phyloP scores from a whole-genome alignment of 371 early-diverging fungal genomes.

The Cokeromyces recurvatus region DNA sequence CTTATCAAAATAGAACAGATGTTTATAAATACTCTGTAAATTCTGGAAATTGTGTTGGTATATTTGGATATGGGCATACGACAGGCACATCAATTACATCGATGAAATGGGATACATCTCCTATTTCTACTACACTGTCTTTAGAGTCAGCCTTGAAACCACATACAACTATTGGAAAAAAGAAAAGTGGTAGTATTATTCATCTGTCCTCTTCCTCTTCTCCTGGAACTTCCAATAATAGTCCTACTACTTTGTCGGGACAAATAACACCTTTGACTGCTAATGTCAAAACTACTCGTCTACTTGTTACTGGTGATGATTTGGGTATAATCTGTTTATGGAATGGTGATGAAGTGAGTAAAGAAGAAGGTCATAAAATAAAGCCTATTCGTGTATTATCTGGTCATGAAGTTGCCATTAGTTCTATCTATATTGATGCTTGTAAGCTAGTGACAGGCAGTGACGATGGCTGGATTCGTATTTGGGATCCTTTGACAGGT shows the following conservation, averaged over 20 bases:
- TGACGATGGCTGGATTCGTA: conserved; percentile 46
- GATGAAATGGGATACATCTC: conserved; percentile 35
- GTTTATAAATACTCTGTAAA: conserved; percentile 24
- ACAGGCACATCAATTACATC: conserved; percentile 25
- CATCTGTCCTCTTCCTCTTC: conserved; percentile 4
- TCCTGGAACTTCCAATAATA: no score
- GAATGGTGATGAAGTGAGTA: conserved; percentile 22
- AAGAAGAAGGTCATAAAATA: conserved; percentile 6
- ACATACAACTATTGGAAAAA: not conserved
- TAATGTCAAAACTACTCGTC: conserved; percentile 17
- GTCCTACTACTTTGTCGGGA: no score
- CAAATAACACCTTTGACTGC: not conserved
- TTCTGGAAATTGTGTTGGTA: conserved; percentile 21
- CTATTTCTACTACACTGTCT: not conserved
- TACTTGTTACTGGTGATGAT: conserved; percentile 49
- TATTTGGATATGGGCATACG: conserved; percentile 24
- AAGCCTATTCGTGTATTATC: conserved; percentile 20
- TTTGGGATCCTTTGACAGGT: conserved; percentile 48
- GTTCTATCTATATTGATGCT: conserved; percentile 36
- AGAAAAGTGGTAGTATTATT: conserved; percentile 2
- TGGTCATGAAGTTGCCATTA: conserved; percentile 36
- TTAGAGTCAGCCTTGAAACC: conserved; percentile 21
- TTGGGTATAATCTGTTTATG: conserved; percentile 41
- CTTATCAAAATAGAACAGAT: conserved; percentile 17
- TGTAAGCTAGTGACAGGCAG: conserved; percentile 46